phyloP scores from a whole-genome alignment of 2,329 filamentous ascomycete species.

The Epichloe amarillans region DNA sequence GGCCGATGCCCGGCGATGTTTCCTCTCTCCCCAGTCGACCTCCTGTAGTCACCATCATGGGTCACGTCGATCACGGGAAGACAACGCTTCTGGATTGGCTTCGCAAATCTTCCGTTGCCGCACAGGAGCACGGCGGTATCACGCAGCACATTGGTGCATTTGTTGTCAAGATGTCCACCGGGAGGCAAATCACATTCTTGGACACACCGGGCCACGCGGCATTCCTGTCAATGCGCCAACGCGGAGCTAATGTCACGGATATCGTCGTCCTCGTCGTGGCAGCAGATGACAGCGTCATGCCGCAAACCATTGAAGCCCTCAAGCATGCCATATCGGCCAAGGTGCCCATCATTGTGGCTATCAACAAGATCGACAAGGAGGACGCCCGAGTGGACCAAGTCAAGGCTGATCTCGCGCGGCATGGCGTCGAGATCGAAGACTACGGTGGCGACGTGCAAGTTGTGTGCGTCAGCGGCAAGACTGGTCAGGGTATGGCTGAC shows the following conservation, averaged over 20 bases:
- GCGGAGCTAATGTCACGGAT: slow-evolving; percentile 90
- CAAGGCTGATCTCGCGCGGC: slow-evolving; percentile 70
- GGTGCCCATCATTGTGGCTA: slow-evolving; percentile 92
- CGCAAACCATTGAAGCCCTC: slow-evolving; percentile 89
- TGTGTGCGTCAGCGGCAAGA: slow-evolving; percentile 84
- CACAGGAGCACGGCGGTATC: slow-evolving; percentile 88
- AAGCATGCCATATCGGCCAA: slow-evolving; percentile 80
- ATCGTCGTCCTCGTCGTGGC: slow-evolving; percentile 94
- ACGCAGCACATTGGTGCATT: slow-evolving; percentile 98
- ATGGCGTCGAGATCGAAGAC: slow-evolving; percentile 87
- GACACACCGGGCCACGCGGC: slow-evolving; percentile 95
- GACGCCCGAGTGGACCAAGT: slow-evolving; percentile 70
- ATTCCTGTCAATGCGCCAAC: slow-evolving; percentile 89
- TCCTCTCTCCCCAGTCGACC: slow-evolving; percentile 60
- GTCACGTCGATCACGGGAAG: slow-evolving; percentile 96
- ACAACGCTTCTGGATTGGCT: slow-evolving; percentile 91
- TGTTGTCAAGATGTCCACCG: slow-evolving; percentile 72
- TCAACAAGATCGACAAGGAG: slow-evolving; percentile 92
- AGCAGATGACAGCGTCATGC: slow-evolving; percentile 93
- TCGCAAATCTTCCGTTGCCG: slow-evolving; percentile 82
- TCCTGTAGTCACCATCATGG: slow-evolving; percentile 98
- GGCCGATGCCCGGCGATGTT: slow-evolving; percentile 54
- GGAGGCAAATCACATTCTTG: slow-evolving; percentile 87
- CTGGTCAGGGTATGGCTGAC: slow-evolving; percentile 78
- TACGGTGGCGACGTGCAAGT: slow-evolving; percentile 90